These are phyloP conservation scores for Xenoacremonium recifei DNA, from an alignment of 2,329 filamentous ascomycete genomes.

Conservation along the genomic window DNA sequence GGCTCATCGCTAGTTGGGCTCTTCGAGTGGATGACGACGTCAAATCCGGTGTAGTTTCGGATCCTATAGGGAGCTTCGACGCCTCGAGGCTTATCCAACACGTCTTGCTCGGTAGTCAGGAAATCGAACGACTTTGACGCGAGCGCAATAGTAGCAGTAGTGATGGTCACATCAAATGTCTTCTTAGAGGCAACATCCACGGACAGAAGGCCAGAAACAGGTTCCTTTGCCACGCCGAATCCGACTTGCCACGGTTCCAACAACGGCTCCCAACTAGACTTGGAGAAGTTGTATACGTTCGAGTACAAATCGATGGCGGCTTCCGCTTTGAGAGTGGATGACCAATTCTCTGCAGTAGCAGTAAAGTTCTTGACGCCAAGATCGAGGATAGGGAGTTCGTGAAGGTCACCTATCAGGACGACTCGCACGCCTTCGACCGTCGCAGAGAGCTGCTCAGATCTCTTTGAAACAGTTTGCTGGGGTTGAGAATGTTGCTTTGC, in stretches of 20 bases:
- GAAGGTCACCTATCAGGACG: slow-evolving; percentile 90
- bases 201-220: slow-evolving; percentile 71
- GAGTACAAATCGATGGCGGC: slow-evolving; percentile 90
- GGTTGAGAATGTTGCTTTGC: slow-evolving; percentile 17
- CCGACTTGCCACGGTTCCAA: slow-evolving; percentile 97
- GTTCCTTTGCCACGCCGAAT: slow-evolving; percentile 79
- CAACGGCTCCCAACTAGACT: slow-evolving; percentile 95
- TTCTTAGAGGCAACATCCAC: slow-evolving; percentile 88
- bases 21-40: slow-evolving; percentile 80
- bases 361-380: slow-evolving; percentile 90
- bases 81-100: slow-evolving; percentile 88
- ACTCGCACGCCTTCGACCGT: slow-evolving; percentile 85
- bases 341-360: slow-evolving; percentile 86
- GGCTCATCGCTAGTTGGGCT: slow-evolving; percentile 63
- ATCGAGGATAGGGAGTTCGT: slow-evolving; percentile 93
- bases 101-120: slow-evolving; percentile 78
- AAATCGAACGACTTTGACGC: slow-evolving; percentile 93
- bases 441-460: slow-evolving; percentile 77
- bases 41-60: slow-evolving; percentile 93
- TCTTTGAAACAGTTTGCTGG: slow-evolving; percentile 11
- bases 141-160: slow-evolving; percentile 88
- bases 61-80: slow-evolving; percentile 91
- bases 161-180: slow-evolving; percentile 87
- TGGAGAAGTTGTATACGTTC: slow-evolving; percentile 98
- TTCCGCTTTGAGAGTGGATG: slow-evolving; percentile 80